Conservation (phyloP, 2,329 filamentous ascomycete species). For the Exophiala dermatitidis region DNA sequence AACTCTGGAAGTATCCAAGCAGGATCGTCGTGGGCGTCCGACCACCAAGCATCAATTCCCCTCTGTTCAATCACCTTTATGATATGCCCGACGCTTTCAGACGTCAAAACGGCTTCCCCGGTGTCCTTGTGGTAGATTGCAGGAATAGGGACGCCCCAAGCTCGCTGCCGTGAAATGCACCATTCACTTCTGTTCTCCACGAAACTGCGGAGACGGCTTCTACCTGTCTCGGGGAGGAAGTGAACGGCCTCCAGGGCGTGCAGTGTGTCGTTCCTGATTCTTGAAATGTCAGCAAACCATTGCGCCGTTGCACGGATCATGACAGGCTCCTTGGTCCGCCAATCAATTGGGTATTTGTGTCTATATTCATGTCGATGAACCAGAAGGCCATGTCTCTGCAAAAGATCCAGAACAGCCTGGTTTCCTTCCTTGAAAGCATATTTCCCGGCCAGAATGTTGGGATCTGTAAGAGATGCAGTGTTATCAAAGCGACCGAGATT, state of each 20-base stretch:
- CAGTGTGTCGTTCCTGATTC: slow-evolving; percentile 69
- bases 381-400: slow-evolving; percentile 54
- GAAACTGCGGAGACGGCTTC: slow-evolving; percentile 72
- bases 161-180: slow-evolving; percentile 94
- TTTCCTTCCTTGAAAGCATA: slow-evolving; percentile 65
- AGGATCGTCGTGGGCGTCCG: slow-evolving; percentile 65
- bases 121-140: slow-evolving; percentile 66
- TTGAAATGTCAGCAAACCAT: slow-evolving; percentile 91
- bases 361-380: slow-evolving; percentile 63
- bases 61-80: slow-evolving; percentile 68
- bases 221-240: slow-evolving; percentile 72
- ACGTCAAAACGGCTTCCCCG: slow-evolving; percentile 70
- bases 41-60: slow-evolving; percentile 92
- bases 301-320: slow-evolving; percentile 89
- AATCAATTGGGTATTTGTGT: slow-evolving; percentile 97
- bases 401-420: slow-evolving; percentile 60
- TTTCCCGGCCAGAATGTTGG: slow-evolving; percentile 60
- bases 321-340: slow-evolving; percentile 88
- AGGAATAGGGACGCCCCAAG: slow-evolving; percentile 95
- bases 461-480: slow-evolving; percentile 66
- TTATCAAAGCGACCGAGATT: slow-evolving; percentile 72
- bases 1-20: slow-evolving; percentile 68
- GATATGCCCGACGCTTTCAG: slow-evolving; percentile 74
- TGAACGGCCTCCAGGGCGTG: slow-evolving; percentile 61
- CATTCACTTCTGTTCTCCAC: slow-evolving; percentile 83